Conservation (phyloP, 2,329 filamentous ascomycete genomes). For the Grosmannia huntii region DNA sequence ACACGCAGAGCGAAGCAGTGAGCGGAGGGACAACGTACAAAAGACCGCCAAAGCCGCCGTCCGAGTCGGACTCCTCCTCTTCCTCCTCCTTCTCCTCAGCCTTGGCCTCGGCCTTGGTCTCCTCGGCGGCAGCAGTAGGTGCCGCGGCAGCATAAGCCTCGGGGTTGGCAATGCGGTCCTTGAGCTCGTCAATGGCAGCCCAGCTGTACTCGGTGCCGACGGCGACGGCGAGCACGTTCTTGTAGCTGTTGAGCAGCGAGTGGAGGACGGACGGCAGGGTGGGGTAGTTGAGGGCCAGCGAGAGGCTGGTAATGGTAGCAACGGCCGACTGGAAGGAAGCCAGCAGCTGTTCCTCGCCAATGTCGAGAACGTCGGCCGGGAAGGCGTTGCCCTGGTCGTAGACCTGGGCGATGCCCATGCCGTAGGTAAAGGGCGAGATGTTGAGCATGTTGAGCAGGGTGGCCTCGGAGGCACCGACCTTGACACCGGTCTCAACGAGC, state of each 20-base stretch:
- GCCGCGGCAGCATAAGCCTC: constrained; percentile 84
- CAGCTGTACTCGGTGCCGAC: constrained; percentile 84
- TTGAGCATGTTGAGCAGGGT: constrained; percentile 99
- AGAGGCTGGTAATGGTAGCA: constrained; percentile 77
- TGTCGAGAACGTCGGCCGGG: constrained; percentile 73
- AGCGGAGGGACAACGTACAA: too few relatives aligned
- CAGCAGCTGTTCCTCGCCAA: constrained; percentile 89
- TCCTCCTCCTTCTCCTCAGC: constrained; percentile 50
- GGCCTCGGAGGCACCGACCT: constrained; percentile 98
- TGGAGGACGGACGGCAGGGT: constrained; percentile 93
- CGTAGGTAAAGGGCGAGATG: constrained; percentile 99
- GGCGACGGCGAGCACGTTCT: constrained; percentile 86
- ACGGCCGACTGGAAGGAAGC: constrained; percentile 70
- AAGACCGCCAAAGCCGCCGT: constrained; percentile 67
- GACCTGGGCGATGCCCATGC: constrained; percentile 91
- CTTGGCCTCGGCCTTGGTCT: constrained; percentile 41
- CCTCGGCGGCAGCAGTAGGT: constrained; percentile 48
- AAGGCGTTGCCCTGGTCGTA: constrained; percentile 97
- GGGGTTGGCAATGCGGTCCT: constrained; percentile 99
- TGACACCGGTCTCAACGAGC: constrained; percentile 83
- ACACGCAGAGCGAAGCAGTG: too few relatives aligned
- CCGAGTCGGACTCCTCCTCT: constrained; percentile 55
- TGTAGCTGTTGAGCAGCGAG: constrained; percentile 95
- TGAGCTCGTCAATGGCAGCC: constrained; percentile 93
- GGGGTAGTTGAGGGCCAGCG: constrained; percentile 86